Evolutionary conservation across 495 filamentous ascomycete genomes (phyloP), one percentile per base, ranked within the genome.

Genomic region (Glutinoglossum americanum): DNA sequence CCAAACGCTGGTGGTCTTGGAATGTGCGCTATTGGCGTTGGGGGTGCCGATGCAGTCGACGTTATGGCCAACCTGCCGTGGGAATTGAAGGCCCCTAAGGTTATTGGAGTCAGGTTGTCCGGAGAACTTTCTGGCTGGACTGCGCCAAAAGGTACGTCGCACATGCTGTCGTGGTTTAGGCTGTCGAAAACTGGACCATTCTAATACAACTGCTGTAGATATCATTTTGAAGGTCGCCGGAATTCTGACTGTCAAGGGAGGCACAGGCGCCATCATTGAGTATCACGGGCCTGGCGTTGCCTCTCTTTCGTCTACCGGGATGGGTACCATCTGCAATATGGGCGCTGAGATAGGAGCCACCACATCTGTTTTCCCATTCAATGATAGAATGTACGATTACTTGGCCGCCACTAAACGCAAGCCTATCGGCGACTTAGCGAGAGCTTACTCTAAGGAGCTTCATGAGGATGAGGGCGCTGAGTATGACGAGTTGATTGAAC

Each of bases 301-400:
- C 37, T 74, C 73, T 62, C 72, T 77, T 59, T 79, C 68, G 65
- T 73, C 71, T 60, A 86, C 77, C 54, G 79, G 80, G 56, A 83
- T 81, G 79, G 79, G 70, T 3, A 85, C 83, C 5, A 80, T 83
- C 48, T 81, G 78, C 67, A 85, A 89, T 71, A 88, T 89, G 81
- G 79, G 80, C 59, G 88, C 89, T 62, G 89, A 94, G 70, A 93
- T 94, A 64, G 92, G 92, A 70, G 92, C 92, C 53, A 98, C 92
- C 35, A 97, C 92, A 53, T 94, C 89, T n/a, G 65, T 98, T 45
- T 98, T 98, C 83, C 89, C 92, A 62, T 98, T 94, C 82, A 94
- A 93, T 72, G 87, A 97, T 70, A 80, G 85, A 66, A 90, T 92
- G 87, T 84, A 94, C 78, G 83, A 95, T 68, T 98, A 97, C 74